These are phyloP conservation scores for Curvularia hawaiiensis DNA, from an alignment of 2,329 filamentous ascomycete genomes.

Conservation along the genomic window DNA sequence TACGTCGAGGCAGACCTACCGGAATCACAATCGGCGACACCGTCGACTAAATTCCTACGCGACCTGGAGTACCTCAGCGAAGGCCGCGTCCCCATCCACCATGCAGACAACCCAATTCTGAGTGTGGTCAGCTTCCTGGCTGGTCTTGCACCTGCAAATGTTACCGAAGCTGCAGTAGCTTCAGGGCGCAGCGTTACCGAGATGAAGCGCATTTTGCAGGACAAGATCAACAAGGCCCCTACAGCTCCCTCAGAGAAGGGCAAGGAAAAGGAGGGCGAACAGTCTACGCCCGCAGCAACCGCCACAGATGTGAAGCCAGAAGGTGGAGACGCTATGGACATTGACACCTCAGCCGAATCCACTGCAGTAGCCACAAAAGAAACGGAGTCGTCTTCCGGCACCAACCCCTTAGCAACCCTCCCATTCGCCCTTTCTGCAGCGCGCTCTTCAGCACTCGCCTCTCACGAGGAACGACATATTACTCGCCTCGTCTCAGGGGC, in stretches of 20 bases:
- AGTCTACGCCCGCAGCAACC: constrained; percentile 48
- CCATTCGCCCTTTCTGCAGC: constrained; percentile 86
- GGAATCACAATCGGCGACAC: constrained; percentile 52
- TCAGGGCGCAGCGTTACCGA: constrained; percentile 86
- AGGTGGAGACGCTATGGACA: constrained; percentile 62
- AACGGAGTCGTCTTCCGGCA: constrained; percentile 15
- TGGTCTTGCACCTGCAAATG: constrained; percentile 84
- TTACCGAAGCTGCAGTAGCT: constrained; percentile 76
- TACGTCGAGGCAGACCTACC: constrained; percentile 84
- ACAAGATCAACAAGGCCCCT: constrained; percentile 71
- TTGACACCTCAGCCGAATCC: constrained; percentile 57
- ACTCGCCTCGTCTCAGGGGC: constrained; percentile 89
- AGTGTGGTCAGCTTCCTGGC: constrained; percentile 95
- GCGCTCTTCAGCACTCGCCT: constrained; percentile 84
- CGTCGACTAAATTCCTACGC: constrained; percentile 40
- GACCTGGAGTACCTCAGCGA: constrained; percentile 69
- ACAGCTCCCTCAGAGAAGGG: constrained; percentile 54
- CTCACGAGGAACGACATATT: constrained; percentile 96
- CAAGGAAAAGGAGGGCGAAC: constrained; percentile 66
- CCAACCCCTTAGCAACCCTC: constrained; percentile 68
- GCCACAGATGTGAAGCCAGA: constrained; percentile 60
- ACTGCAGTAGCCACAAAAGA: constrained; percentile 43
- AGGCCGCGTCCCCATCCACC: constrained; percentile 85
- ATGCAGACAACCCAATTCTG: constrained; percentile 94
- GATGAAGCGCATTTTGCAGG: constrained; percentile 78